Conservation (phyloP, 2,329 filamentous ascomycete species). For the Cordyceps fumosorosea region DNA sequence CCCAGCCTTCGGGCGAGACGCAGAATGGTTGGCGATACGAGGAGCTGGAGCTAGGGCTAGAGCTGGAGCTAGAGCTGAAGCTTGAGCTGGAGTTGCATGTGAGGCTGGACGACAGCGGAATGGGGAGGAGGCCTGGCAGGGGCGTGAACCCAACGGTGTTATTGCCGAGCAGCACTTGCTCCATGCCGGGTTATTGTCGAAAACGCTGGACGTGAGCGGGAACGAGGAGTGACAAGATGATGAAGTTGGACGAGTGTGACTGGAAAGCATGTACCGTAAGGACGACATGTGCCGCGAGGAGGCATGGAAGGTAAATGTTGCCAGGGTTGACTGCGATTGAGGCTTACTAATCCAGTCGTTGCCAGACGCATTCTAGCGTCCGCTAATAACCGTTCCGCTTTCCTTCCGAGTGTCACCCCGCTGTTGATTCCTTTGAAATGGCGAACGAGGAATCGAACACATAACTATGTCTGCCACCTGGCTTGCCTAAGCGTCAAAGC, state of each 20-base stretch:
- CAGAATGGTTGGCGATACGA: conserved; percentile 61
- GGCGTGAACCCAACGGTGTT: conserved; percentile 8
- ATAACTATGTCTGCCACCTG: no score
- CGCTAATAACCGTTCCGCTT: no score
- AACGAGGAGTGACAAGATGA: conserved; percentile 11
- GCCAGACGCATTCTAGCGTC: no score
- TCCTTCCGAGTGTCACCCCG: no score
- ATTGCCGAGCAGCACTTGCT: conserved; percentile 12
- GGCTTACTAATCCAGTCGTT: no score
- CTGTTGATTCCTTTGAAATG: no score
- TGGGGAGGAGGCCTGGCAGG: conserved; percentile 8
- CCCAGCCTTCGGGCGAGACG: conserved; percentile 81
- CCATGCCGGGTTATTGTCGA: conserved; percentile 11
- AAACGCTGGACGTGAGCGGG: conserved; percentile 12
- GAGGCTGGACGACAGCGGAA: conserved; percentile 11
- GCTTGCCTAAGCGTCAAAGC: no score
- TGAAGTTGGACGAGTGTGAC: conserved; percentile 5
- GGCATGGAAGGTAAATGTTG: no score
- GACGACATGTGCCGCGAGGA: no score
- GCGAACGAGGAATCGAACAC: no score
- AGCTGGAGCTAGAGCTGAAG: no score
- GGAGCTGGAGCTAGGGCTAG: conserved; percentile 24
- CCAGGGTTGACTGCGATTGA: no score
- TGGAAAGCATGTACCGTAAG: conserved; percentile 11
- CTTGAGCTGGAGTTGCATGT: conserved; percentile 10